Evolutionary conservation across 2,329 filamentous ascomycete genomes (phyloP).

Genomic region (Coleophoma crateriformis): DNA sequence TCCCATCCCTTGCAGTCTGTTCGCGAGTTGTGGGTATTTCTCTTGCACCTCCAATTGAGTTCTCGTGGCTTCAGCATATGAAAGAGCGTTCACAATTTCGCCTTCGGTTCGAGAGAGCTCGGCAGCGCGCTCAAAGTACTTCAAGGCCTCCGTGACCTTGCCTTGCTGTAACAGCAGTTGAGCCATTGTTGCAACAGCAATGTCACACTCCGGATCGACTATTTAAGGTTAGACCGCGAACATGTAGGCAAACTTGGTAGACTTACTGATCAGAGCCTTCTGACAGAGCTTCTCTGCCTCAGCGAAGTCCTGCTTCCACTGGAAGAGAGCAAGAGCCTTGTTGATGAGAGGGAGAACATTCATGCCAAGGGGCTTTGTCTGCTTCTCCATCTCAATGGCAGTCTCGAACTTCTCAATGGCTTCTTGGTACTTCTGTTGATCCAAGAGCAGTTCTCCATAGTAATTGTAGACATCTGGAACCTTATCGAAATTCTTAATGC

Average conservation of each 20-base stretch:
- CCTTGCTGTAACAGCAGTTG: conserved; percentile 96
- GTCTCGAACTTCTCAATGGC: conserved; percentile 98
- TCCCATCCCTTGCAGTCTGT: conserved; percentile 61
- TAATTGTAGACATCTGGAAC: conserved; percentile 99
- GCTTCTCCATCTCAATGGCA: conserved; percentile 98
- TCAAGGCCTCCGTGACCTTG: conserved; percentile 90
- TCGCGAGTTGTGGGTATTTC: conserved; percentile 76
- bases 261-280: conserved; percentile 92
- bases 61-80: conserved; percentile 92
- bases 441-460: conserved; percentile 92
- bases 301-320: conserved; percentile 95
- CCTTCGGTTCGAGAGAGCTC: conserved; percentile 91
- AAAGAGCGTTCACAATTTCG: conserved; percentile 93
- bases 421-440: conserved; percentile 93
- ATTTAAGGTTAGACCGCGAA: conserved; percentile 1
- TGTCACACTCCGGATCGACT: conserved; percentile 99
- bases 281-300: conserved; percentile 96
- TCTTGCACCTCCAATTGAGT: conserved; percentile 91
- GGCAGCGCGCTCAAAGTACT: conserved; percentile 94
- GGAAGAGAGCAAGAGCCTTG: conserved; percentile 94
- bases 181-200: conserved; percentile 97
- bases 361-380: conserved; percentile 89
- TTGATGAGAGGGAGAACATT: conserved; percentile 97
- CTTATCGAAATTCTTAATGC: conserved; percentile 97
- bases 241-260: too few species aligned